phyloP scores from a whole-genome alignment of 2,329 filamentous ascomycete species.

The Neofusicoccum sp. region DNA sequence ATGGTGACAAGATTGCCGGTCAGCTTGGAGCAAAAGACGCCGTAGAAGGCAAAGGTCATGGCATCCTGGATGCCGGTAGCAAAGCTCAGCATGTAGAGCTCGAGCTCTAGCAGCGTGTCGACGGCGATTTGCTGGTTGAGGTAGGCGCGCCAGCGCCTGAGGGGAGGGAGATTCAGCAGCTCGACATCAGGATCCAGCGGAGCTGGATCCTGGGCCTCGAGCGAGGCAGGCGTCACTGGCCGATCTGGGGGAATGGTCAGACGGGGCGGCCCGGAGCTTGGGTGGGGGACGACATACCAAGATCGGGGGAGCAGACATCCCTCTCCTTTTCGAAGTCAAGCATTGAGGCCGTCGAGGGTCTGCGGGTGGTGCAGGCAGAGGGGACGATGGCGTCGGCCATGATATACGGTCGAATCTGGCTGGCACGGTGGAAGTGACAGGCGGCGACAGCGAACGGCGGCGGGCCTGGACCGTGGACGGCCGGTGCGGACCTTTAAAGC shows the following conservation, averaged over 20 bases:
- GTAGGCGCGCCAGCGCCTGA: constrained; percentile 8
- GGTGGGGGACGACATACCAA: not conserved
- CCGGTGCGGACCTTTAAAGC: constrained; percentile 1
- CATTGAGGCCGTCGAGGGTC: not conserved
- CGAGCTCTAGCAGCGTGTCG: constrained; percentile 24
- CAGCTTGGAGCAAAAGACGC: constrained; percentile 29
- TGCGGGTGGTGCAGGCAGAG: not conserved
- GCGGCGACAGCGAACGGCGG: not conserved
- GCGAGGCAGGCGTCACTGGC: not conserved
- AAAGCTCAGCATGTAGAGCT: constrained; percentile 30
- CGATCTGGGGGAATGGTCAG: not conserved
- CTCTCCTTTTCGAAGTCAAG: not conserved
- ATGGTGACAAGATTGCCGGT: constrained; percentile 23
- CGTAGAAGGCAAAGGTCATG: constrained; percentile 29
- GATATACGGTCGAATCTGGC: not conserved
- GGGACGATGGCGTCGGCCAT: constrained; percentile 1
- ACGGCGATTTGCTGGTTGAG: constrained; percentile 26
- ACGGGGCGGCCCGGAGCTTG: no score
- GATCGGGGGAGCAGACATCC: not conserved
- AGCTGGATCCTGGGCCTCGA: not conserved
- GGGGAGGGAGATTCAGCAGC: constrained; percentile 5
- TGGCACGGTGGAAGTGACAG: not conserved
- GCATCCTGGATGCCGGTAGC: constrained; percentile 28
- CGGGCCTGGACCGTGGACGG: not conserved
- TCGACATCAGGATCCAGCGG: not conserved